Evolutionary conservation across 2,329 filamentous ascomycete genomes (phyloP), one percentile per base, ranked within the genome.

Genomic region (Arthrinium phaeospermum): DNA sequence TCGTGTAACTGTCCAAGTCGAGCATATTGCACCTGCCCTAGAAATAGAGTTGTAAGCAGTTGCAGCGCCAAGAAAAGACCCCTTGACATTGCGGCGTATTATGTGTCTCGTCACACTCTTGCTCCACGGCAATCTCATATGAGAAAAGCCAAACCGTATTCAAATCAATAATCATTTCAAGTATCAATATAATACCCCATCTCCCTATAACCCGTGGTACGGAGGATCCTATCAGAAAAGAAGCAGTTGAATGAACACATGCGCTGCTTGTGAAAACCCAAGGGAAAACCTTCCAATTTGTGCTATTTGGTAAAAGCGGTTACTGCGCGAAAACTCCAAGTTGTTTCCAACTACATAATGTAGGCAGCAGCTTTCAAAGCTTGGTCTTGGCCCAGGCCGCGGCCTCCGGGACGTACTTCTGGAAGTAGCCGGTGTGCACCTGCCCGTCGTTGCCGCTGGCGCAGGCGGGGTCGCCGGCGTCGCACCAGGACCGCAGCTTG

Each of bases 401-500:
- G 19, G 68, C 68, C 2, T 51, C 68, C 34, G 68, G 30, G 19
- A 53, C n/a, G 14, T 51, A 70, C 68, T 70, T 51, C 22, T 70
- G n/a, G 34, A 70, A 53, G 47, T 70, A 70, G 14, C 46, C 47
- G 30, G 45, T 27, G n/a, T 70, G 68, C 19, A 30, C 68, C 24
- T 51, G 19, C 1, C 30, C 46, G 30, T 70, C 2, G 68, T 70
- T 70, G 47, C 68, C 68, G 19, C 49, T 51, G 47, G 68, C 68
- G 34, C 68, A 70, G 24, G 47, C 68, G 14, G 68, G 68, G 68
- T 70, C 68, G 46, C 37, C 68, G 34, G n/a, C n/a, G 68, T 70
- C 47, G 68, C 68, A 70, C 68, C 68, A 70, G n/a, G 68, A 70
- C n/a, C n/a, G 46, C n/a, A 70, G 46, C 46, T 53, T 37, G 68